phyloP scores from a whole-genome alignment of 2,329 filamentous ascomycete genomes.

The Aspergillus oerlinghausenensis region DNA sequence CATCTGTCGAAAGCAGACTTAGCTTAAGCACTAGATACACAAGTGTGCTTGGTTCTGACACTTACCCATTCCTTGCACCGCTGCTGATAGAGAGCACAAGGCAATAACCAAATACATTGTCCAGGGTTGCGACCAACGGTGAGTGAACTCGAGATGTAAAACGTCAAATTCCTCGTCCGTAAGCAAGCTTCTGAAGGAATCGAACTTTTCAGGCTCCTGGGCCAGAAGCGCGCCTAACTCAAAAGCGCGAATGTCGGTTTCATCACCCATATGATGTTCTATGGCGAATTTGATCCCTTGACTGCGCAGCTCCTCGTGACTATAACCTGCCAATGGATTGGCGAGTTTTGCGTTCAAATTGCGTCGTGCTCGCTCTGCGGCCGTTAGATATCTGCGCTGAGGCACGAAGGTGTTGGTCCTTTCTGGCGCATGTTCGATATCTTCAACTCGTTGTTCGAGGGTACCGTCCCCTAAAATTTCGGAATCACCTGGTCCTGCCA shows the following conservation, averaged over 20 bases:
- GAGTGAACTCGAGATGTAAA: slow-evolving; percentile 57
- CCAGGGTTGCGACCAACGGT: slow-evolving; percentile 65
- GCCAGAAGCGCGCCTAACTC: slow-evolving; percentile 57
- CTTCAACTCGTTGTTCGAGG: slow-evolving; percentile 5
- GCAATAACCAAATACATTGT: slow-evolving; percentile 63
- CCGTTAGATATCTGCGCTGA: slow-evolving; percentile 24
- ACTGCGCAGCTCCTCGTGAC: slow-evolving; percentile 47
- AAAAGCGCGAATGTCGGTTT: slow-evolving; percentile 56
- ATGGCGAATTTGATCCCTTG: slow-evolving; percentile 58
- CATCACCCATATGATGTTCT: slow-evolving; percentile 50
- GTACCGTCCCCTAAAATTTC: slow-evolving; percentile 4
- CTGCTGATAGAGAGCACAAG: slow-evolving; percentile 63
- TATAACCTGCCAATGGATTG: slow-evolving; percentile 50
- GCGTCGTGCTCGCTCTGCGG: slow-evolving; percentile 37
- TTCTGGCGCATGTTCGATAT: slow-evolving; percentile 10
- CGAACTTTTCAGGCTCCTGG: slow-evolving; percentile 49
- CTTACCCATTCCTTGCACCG: slow-evolving; percentile 63
- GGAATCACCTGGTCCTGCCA: slow-evolving; percentile 12
- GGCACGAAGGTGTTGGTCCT: slow-evolving; percentile 18
- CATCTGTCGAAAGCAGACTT: slow-evolving; percentile 43
- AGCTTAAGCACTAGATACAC: not conserved
- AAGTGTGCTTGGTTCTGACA: not conserved
- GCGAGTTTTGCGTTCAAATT: slow-evolving; percentile 48
- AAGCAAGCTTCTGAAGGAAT: slow-evolving; percentile 45
- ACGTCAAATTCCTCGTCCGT: slow-evolving; percentile 55